Conservation (phyloP, 2,329 filamentous ascomycete species). For the Fusarium luffae region DNA sequence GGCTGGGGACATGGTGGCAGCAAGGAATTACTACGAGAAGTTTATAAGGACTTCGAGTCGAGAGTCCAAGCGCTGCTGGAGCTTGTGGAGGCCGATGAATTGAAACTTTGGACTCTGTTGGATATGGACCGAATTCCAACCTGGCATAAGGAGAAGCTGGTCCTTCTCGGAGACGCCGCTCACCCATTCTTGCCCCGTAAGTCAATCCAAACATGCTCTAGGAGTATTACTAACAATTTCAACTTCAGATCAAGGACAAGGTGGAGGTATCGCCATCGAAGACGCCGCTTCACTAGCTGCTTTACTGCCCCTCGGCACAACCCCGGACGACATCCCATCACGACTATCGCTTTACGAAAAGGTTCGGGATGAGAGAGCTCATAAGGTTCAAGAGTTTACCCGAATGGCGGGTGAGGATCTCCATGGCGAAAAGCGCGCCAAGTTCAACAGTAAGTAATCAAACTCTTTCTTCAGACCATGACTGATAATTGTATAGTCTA, state of each 20-base stretch:
- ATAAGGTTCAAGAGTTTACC: slow-evolving; percentile 67
- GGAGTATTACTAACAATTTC: fast-evolving
- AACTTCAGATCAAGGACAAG: slow-evolving; percentile 37
- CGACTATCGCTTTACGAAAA: slow-evolving; percentile 69
- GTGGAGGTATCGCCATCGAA: slow-evolving; percentile 72
- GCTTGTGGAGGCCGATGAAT: slow-evolving; percentile 56
- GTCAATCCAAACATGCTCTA: fast-evolving
- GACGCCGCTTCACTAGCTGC: slow-evolving; percentile 70
- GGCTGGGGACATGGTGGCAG: slow-evolving; percentile 55
- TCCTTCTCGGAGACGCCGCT: slow-evolving; percentile 73
- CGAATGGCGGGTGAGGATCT: slow-evolving; percentile 63
- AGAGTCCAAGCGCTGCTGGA: slow-evolving; percentile 53
- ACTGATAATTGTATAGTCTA: slow-evolving; percentile 3
- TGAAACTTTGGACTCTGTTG: slow-evolving; percentile 69
- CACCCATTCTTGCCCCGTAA: slow-evolving; percentile 71
- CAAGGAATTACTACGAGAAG: slow-evolving; percentile 52
- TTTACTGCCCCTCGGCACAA: slow-evolving; percentile 62
- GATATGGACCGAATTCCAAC: slow-evolving; percentile 69
- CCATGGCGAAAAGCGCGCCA: slow-evolving; percentile 48
- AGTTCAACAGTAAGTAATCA: slow-evolving; percentile 54
- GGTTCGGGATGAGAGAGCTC: slow-evolving; percentile 67
- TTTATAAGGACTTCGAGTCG: slow-evolving; percentile 56
- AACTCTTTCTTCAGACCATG: fast-evolving
- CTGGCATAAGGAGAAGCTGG: slow-evolving; percentile 66
- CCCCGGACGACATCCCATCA: slow-evolving; percentile 59